Evolutionary conservation across 345 rosid genomes (phyloP).

Genomic region (Syzygium jambos): DNA sequence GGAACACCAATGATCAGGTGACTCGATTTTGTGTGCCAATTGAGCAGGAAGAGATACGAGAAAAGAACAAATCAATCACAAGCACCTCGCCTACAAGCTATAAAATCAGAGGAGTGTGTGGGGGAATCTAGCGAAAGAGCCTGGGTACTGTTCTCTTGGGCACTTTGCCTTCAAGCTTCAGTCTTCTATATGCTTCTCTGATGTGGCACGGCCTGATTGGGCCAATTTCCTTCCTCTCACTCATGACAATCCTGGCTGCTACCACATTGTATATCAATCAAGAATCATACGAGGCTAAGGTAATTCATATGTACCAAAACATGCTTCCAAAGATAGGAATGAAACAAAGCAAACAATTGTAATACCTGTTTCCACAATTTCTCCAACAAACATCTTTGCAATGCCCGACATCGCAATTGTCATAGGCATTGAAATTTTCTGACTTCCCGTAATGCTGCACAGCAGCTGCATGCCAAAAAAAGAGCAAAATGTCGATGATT

Average conservation of each 20-base stretch:
- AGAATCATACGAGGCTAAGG: not conserved
- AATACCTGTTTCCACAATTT: conserved; percentile 86
- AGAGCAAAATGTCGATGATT: not conserved
- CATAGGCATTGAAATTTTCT: conserved; percentile 75
- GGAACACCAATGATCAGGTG: not conserved
- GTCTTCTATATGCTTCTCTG: conserved; percentile 82
- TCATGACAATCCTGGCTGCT: conserved; percentile 84
- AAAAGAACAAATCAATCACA: not conserved
- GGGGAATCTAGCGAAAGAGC: conserved; percentile 54
- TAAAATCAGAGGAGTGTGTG: not conserved
- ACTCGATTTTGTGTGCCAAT: not conserved
- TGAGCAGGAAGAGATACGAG: not conserved
- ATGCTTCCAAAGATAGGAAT: not conserved
- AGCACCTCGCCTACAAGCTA: not conserved
- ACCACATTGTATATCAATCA: not conserved
- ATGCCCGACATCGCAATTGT: conserved; percentile 85
- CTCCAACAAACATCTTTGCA: conserved; percentile 99
- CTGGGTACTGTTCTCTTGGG: conserved; percentile 85
- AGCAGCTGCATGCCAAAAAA: conserved; percentile 46
- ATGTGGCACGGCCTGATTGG: conserved; percentile 96
- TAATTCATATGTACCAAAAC: not conserved
- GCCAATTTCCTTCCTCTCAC: conserved; percentile 85
- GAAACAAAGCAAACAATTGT: not conserved
- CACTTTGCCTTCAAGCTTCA: conserved; percentile 83
- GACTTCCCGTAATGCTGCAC: conserved; percentile 69